These are phyloP conservation scores for Cercophora scortea DNA, from an alignment of 495 filamentous ascomycete species.

Conservation along the genomic window DNA sequence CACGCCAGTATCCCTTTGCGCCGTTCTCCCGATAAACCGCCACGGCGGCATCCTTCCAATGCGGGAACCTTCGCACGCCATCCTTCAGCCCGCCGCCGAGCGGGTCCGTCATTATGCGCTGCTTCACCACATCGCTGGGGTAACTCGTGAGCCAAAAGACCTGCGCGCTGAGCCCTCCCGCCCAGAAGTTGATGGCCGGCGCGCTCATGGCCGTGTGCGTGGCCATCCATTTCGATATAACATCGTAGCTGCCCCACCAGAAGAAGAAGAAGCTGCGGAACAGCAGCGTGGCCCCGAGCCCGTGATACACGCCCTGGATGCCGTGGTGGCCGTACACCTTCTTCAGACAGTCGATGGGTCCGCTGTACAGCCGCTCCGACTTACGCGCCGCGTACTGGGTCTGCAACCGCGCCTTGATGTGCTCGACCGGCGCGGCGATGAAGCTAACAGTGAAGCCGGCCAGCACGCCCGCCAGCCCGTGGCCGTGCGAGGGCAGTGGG, in stretches of 20 bases:
- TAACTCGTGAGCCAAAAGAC: constrained; percentile 90
- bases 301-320: constrained; percentile 72
- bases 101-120: constrained; percentile 93
- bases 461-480: constrained; percentile 78
- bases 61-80: constrained; percentile 58
- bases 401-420: constrained; percentile 89
- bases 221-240: constrained; percentile 62
- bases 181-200: constrained; percentile 92
- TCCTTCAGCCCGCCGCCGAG: constrained; percentile 64
- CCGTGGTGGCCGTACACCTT: constrained; percentile 67
- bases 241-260: constrained; percentile 92
- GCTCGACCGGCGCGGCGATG: constrained; percentile 89
- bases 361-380: constrained; percentile 65
- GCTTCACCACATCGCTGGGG: constrained; percentile 92
- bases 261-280: constrained; percentile 94
- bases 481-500: constrained; percentile 63
- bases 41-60: constrained; percentile 74
- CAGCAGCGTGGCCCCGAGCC: constrained; percentile 72
- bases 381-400: constrained; percentile 80
- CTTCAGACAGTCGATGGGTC: constrained; percentile 72
- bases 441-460: constrained; percentile 87
- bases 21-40: constrained; percentile 71
- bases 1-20: constrained; percentile 78
- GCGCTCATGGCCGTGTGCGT: constrained; percentile 62
- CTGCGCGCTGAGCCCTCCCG: constrained; percentile 84